Evolutionary conservation across 164 flowering plant genomes (phyloP), one percentile per base, ranked within the genome.

Genomic region (Sextonia rubra): DNA sequence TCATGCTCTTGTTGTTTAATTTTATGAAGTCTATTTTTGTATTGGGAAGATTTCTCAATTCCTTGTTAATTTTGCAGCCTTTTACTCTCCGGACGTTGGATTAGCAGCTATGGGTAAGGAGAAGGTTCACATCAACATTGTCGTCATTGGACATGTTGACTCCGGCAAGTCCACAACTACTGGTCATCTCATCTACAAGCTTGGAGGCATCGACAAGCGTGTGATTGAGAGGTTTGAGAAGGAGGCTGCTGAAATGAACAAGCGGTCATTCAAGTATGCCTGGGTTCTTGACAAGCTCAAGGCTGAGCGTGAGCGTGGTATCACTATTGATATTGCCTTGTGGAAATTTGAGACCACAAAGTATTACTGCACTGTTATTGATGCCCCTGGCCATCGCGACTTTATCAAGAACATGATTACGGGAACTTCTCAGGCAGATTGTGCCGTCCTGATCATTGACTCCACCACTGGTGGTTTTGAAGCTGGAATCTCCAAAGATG

Each of bases 171-270:
- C 91, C 12, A 88, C 91, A 76, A 88, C 91, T 63, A 88, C 90
- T 56, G 91, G 90, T 32, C 94, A 90, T 77, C 79, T 90, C 78
- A 90, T 90, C 83, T 88, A 90, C 85, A 90, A 90, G 92, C 86
- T 90, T 64, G 95, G 95, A 44, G 95, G 92, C 64, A 89, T 90
- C 75, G 95, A 90, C 91, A 90, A 90, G 91, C 91, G 95, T 85
- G 95, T 90, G 0, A 90, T 90, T 68, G 94, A 90, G 76, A 88
- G 92, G 75, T 90, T 90, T n/a, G 94, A 90, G 88, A 90, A 90
- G 86, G 94, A 90, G 48, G 94, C 94, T 76, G 94, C 94, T 80
- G 94, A 90, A 83, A 90, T 90, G 94, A 90, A 90, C 94, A 90
- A 90, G 78, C 78, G 94, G 81, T 90, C 94, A 25, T 90, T 88